Base-by-base conservation (phyloP, 148 eudicot species). In the Agrostemma githago region DNA sequence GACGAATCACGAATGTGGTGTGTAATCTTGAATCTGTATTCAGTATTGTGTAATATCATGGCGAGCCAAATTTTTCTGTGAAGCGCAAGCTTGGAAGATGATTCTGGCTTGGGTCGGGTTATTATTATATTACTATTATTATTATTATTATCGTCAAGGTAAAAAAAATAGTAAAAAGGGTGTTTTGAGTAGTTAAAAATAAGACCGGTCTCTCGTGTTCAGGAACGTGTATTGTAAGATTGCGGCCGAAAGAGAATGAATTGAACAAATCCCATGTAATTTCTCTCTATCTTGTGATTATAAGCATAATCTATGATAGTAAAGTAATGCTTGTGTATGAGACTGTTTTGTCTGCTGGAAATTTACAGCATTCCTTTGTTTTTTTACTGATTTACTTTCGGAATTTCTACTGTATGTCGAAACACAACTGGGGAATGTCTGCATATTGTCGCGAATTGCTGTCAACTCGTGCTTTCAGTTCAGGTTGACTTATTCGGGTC, bases 51-150 rank as follows among this genome's bases (percentile, higher is more conserved):
- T 51, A 64, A n/a, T 60, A 63, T 77, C 34, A 26, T 26, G 34
- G 81, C 86, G 86, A 79, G 81, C 81, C 78, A 77, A 76, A 64
- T 86, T 84, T 82, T 81, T 89, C 81, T 51, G 67, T 58, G 77
- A 78, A 85, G 88, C 86, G 84, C 86, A 87, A 88, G 92, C 91
- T 84, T 88, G 80, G 89, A 83, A 81, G 77, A 71, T 59, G 3
- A 60, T 41, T 84, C 86, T 83, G 87, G 87, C 80, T 79, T 82
- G 74, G 79, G 74, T 70, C 56, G 4, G 56, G 56, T 51, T 37
- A 62, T 72, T 73, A 66, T 41, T 61, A 67, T 61, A 67, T 1
- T 26, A 26, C 1, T 26, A 26, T 26, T 26, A 26, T 26, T 26
- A 26, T 26, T 26, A 26, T 26, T 26, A 26, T 26, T 26, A 26